A percentile compares a stretch with the other conserved stretches of the same genome.
These are phyloP conservation scores for Epithele typhae DNA, from an alignment of 768 basidiomycete species.

Conservation along the genomic window DNA sequence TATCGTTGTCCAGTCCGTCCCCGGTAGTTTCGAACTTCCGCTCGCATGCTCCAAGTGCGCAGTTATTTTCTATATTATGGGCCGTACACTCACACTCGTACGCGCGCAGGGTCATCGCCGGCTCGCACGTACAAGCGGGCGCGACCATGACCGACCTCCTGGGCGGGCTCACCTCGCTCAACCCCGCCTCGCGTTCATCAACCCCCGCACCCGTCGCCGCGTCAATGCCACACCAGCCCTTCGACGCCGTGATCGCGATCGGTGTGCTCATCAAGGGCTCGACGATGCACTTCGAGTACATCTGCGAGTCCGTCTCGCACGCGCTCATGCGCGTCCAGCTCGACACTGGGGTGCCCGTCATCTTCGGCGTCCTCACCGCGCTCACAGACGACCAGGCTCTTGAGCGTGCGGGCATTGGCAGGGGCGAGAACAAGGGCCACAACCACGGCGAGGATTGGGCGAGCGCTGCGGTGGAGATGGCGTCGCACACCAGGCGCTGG, in stretches of 20 bases:
- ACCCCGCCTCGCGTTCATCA: slow-evolving; percentile 42
- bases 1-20: slow-evolving; percentile 88
- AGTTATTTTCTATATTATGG: not conserved
- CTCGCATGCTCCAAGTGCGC: slow-evolving; percentile 76
- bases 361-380: slow-evolving; percentile 94
- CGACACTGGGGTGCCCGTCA: slow-evolving; percentile 89
- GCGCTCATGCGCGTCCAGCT: slow-evolving; percentile 93
- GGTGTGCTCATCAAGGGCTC: slow-evolving; percentile 97
- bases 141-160: slow-evolving; percentile 81
- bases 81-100: not conserved
- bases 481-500: slow-evolving; percentile 61
- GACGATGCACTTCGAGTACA: slow-evolving; percentile 99
- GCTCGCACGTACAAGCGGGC: slow-evolving; percentile 76
- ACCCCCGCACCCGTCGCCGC: slow-evolving; percentile 21
- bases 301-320: slow-evolving; percentile 89
- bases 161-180: slow-evolving; percentile 55
- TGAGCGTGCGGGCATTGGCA: slow-evolving; percentile 86
- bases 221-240: slow-evolving; percentile 56
- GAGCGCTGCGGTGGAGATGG: slow-evolving; percentile 95
- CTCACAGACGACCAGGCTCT: slow-evolving; percentile 92
- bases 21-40: slow-evolving; percentile 94
- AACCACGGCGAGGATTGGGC: slow-evolving; percentile 99
- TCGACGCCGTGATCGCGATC: slow-evolving; percentile 95
- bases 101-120: slow-evolving; percentile 82
- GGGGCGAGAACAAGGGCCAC: slow-evolving; percentile 71